These are phyloP conservation scores for Solanum chilense DNA, from an alignment of 257 asterid species.

Conservation along the genomic window DNA sequence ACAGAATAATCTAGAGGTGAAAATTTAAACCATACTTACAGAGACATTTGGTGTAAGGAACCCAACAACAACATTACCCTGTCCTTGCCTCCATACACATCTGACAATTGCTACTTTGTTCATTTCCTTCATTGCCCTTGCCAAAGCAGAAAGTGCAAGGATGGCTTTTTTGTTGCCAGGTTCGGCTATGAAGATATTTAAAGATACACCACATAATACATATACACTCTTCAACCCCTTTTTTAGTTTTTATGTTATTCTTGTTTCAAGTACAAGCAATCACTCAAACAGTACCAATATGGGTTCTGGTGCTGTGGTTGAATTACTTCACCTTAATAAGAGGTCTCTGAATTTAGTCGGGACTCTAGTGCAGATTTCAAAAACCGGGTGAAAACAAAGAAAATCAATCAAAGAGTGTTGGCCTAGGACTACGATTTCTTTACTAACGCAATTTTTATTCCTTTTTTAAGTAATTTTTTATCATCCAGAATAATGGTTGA, in stretches of 20 bases:
- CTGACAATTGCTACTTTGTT: conserved; percentile 84
- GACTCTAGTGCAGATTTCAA: neutral
- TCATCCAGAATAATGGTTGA: neutral
- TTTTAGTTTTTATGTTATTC: neutral
- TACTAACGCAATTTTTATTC: neutral
- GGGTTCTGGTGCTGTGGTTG: neutral
- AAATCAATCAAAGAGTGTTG: neutral
- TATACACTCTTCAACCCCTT: neutral
- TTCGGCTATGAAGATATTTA: conserved; percentile 76
- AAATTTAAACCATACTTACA: conserved; percentile 32
- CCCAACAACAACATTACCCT: conserved; percentile 77
- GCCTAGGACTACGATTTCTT: neutral
- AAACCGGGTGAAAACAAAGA: neutral
- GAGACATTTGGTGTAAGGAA: conserved; percentile 79
- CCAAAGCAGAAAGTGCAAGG: conserved; percentile 75
- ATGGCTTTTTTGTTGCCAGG: conserved; percentile 69
- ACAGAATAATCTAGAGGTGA: neutral
- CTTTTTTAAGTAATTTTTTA: neutral
- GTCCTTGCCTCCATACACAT: conserved; percentile 98
- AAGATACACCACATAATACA: neutral
- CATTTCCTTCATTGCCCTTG: conserved; percentile 87
- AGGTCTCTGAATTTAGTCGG: too few relatives aligned
- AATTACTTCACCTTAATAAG: too few relatives aligned
- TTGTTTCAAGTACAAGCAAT: neutral
- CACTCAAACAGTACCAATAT: neutral